phyloP scores from a whole-genome alignment of 2,329 filamentous ascomycete species.

The Rutstroemia sp. region DNA sequence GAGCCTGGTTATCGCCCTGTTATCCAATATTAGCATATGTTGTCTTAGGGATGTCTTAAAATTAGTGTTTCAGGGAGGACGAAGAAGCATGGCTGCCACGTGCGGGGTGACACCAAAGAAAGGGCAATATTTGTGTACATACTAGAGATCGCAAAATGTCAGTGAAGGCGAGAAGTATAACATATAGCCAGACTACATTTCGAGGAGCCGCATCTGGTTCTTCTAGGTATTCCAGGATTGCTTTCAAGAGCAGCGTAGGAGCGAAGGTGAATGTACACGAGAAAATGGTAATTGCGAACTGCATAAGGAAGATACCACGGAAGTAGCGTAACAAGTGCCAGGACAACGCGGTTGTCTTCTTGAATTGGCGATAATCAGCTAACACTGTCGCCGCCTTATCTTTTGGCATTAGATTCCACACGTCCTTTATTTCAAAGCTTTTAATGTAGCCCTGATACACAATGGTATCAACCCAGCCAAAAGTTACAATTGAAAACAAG shows the following conservation, averaged over 20 bases:
- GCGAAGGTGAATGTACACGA: conserved; percentile 82
- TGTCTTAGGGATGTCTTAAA: neutral
- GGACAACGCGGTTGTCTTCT: conserved; percentile 71
- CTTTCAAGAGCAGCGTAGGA: conserved; percentile 82
- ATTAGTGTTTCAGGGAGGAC: neutral
- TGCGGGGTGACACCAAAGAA: too few relatives aligned
- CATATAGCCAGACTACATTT: conserved; percentile 93
- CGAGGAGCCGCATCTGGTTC: conserved; percentile 64
- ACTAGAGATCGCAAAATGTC: conserved; percentile 72
- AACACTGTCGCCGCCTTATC: conserved; percentile 83
- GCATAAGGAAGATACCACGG: conserved; percentile 64
- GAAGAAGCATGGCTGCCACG: too few relatives aligned
- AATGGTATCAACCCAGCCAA: conserved; percentile 84
- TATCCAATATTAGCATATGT: neutral
- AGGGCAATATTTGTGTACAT: neutral
- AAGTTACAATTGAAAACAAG: conserved; percentile 79
- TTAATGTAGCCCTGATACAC: conserved; percentile 84
- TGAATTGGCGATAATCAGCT: conserved; percentile 74
- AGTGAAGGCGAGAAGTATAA: conserved; percentile 79
- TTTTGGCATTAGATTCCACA: conserved; percentile 85
- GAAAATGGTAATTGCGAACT: conserved; percentile 73
- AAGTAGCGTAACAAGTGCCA: conserved; percentile 83
- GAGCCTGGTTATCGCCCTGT: conserved; percentile 64
- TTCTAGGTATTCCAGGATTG: conserved; percentile 92
- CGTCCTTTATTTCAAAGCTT: conserved; percentile 71